These are phyloP conservation scores for Plantago major DNA, from an alignment of 257 asterid genomes.

Conservation along the genomic window DNA sequence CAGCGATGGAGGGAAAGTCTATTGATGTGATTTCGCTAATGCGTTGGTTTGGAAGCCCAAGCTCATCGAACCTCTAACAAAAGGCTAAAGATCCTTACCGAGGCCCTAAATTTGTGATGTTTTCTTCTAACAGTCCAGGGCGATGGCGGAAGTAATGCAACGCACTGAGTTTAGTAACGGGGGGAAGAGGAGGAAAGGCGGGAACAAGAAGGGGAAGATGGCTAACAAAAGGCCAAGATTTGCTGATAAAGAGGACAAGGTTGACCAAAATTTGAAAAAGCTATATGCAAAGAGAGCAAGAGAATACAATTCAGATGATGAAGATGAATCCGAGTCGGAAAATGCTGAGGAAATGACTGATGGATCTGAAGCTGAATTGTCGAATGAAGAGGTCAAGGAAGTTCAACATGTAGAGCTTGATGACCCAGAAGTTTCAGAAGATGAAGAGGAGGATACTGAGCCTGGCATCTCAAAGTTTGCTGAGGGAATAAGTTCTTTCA, in stretches of 20 bases:
- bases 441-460: constrained; percentile 62
- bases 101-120: too few relatives aligned
- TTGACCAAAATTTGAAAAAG: constrained; percentile 49
- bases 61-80: too few relatives aligned
- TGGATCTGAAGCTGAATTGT: constrained; percentile 28
- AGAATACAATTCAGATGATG: constrained; percentile 76
- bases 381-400: constrained; percentile 37
- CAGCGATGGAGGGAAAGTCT: too few relatives aligned
- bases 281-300: constrained; percentile 60
- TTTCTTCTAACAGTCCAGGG: background rate
- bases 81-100: too few relatives aligned
- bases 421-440: constrained; percentile 48
- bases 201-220: constrained; percentile 42
- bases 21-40: too few relatives aligned
- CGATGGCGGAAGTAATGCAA: constrained; percentile 30
- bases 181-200: constrained; percentile 35
- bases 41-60: too few relatives aligned
- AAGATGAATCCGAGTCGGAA: constrained; percentile 30
- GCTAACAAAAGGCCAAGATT: constrained; percentile 41
- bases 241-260: constrained; percentile 35
- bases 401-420: constrained; percentile 24
- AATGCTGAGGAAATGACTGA: constrained; percentile 18
- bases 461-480: constrained; percentile 63
- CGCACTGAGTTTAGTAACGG: constrained; percentile 19
- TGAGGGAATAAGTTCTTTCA: constrained; percentile 70